These are phyloP conservation scores for Teunomyces tritomae DNA, from an alignment of 805 yeast genomes.

Conservation along the genomic window DNA sequence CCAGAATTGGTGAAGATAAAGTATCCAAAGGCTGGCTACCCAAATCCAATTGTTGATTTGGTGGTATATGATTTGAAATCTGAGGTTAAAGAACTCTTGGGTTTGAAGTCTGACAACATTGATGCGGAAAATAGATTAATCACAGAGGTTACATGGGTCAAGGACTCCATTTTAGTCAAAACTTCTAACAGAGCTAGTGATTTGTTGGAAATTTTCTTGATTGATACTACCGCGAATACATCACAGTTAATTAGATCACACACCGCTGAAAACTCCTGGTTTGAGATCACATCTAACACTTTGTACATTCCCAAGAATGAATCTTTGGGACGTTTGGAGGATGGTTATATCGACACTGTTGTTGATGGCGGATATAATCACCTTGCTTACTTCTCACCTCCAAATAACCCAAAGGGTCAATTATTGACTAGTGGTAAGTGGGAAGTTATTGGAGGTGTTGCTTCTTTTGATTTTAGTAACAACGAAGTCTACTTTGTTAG, in stretches of 20 bases:
- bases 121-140: constrained; percentile 46
- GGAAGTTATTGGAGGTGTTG: constrained; percentile 80
- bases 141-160: constrained; percentile 62
- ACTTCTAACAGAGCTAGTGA: constrained; percentile 64
- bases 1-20: constrained; percentile 47
- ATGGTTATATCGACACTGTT: constrained; percentile 79
- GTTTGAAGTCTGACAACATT: constrained; percentile 23
- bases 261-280: constrained; percentile 57
- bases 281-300: constrained; percentile 44
- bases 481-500: constrained; percentile 60
- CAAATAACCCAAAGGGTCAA: constrained; percentile 43
- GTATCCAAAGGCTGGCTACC: constrained; percentile 73
- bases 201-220: constrained; percentile 47
- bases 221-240: constrained; percentile 25
- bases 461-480: constrained; percentile 49
- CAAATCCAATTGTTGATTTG: constrained; percentile 55
- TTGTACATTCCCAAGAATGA: constrained; percentile 36
- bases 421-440: constrained; percentile 69
- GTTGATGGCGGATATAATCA: constrained; percentile 64
- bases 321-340: constrained; percentile 32
- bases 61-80: constrained; percentile 37
- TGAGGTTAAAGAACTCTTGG: constrained; percentile 10
- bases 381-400: constrained; percentile 80
- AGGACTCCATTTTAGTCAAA: constrained; percentile 50
- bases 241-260: constrained; percentile 42